These are phyloP conservation scores for Pythium dissimile DNA, from an alignment of 352 stramenopile species.

Conservation along the genomic window DNA sequence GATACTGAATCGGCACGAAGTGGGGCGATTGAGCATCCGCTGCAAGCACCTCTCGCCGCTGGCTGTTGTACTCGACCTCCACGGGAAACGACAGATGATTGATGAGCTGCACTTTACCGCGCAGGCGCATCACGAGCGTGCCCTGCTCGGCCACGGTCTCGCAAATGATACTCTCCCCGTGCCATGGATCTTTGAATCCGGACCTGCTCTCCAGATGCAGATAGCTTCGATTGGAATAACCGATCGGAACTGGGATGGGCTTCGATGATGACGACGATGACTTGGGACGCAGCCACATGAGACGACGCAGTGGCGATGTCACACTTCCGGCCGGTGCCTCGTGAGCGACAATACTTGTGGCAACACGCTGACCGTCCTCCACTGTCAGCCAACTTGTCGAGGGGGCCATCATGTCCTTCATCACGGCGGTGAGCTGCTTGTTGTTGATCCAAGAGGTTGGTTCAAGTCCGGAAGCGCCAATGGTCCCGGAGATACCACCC, in stretches of 20 bases:
- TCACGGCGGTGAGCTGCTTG: conserved; percentile 61
- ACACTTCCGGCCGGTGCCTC: conserved; percentile 80
- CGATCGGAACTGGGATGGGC: conserved; percentile 82
- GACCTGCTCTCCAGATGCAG: conserved; percentile 70
- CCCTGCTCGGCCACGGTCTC: conserved; percentile 84
- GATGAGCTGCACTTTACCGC: conserved; percentile 71
- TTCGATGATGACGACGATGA: conserved; percentile 43
- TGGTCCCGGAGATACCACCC: conserved; percentile 17
- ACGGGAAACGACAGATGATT: conserved; percentile 75
- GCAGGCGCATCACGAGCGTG: conserved; percentile 74
- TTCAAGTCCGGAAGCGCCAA: not conserved
- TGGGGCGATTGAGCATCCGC: conserved; percentile 45
- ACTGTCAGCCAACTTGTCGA: conserved; percentile 68
- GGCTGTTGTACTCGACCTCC: conserved; percentile 74
- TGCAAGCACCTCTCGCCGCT: conserved; percentile 47
- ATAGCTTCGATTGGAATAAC: conserved; percentile 84
- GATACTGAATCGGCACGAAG: conserved; percentile 80
- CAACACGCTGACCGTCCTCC: conserved; percentile 54
- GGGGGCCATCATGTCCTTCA: conserved; percentile 73
- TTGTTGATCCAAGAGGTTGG: conserved; percentile 26
- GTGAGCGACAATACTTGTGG: conserved; percentile 79
- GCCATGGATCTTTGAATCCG: conserved; percentile 60
- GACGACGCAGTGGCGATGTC: conserved; percentile 62
- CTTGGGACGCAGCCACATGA: conserved; percentile 78
- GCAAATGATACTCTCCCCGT: conserved; percentile 79